Evolutionary conservation across 805 yeast species (phyloP).

Genomic region (Hanseniaspora singularis): DNA sequence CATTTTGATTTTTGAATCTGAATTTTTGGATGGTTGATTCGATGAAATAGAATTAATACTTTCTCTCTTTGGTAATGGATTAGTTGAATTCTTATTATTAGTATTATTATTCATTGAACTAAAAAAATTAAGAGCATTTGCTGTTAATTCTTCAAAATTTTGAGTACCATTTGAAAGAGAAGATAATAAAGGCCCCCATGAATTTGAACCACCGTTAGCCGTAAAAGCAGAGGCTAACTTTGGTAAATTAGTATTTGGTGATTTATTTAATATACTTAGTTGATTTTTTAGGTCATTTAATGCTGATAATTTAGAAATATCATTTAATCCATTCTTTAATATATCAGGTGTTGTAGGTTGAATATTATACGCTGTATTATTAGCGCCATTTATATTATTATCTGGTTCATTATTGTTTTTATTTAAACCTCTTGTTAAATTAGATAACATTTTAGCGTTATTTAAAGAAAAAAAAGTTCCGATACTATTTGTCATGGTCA

Average conservation of each 20-base stretch:
- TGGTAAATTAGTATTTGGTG: slow-evolving; percentile 4
- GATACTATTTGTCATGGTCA: slow-evolving; percentile 24
- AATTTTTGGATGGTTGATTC: too few species aligned
- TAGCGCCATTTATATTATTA: neutral
- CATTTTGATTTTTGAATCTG: too few species aligned
- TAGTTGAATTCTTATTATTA: neutral
- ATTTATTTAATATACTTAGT: neutral
- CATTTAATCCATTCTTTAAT: neutral
- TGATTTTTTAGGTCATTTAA: neutral
- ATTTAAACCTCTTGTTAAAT: slow-evolving; percentile 1
- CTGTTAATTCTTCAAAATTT: slow-evolving; percentile 2
- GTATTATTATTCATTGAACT: neutral
- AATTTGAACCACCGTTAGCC: neutral
- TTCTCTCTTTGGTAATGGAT: too few species aligned
- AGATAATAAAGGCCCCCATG: neutral
- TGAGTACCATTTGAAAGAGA: neutral
- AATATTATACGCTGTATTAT: neutral
- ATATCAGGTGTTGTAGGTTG: neutral
- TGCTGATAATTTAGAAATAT: neutral
- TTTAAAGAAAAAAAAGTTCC: slow-evolving; percentile 22
- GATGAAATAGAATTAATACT: too few species aligned
- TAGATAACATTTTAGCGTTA: slow-evolving; percentile 15
- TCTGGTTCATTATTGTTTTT: neutral
- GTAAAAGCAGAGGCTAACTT: slow-evolving; percentile 11
- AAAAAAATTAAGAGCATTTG: slow-evolving; percentile 9